Evolutionary conservation across 2,329 filamentous ascomycete genomes (phyloP).

Genomic region (Ophiocordyceps sinensis): DNA sequence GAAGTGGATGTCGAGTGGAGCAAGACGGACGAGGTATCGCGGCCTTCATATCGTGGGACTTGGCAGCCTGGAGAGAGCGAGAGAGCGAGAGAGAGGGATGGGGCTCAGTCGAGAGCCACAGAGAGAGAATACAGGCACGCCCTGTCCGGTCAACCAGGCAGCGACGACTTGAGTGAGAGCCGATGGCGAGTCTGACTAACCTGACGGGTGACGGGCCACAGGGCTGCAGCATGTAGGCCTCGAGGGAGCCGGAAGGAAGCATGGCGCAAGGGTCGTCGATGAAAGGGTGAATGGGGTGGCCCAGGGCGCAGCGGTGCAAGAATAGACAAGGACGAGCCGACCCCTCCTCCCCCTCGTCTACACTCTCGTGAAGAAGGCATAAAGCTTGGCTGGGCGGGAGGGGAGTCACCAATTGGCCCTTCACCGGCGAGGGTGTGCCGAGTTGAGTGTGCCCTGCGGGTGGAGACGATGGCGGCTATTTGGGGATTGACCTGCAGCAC

Average conservation of each 20-base stretch:
- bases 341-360: too few relatives aligned
- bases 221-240: conserved; percentile 12
- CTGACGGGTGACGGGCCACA: conserved; percentile 13
- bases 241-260: background rate
- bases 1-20: conserved; percentile 1
- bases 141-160: conserved; percentile 10
- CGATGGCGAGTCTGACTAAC: conserved; percentile 13
- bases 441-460: background rate
- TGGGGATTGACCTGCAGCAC: too few relatives aligned
- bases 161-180: conserved; percentile 1
- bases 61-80: conserved; percentile 2
- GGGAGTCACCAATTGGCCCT: conserved; percentile 1
- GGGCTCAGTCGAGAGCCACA: background rate
- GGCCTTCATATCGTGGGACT: conserved; percentile 35
- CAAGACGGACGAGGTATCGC: conserved; percentile 26
- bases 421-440: background rate
- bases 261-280: background rate
- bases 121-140: background rate
- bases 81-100: background rate
- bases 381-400: background rate
- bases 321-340: background rate
- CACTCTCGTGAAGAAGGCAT: background rate
- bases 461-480: too few relatives aligned
- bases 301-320: conserved; percentile 1
- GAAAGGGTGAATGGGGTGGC: background rate